A percentile compares a stretch with the other conserved stretches of the same genome.
Evolutionary conservation across 495 filamentous ascomycete genomes (phyloP).

Genomic region (Talaromyces borbonicus): DNA sequence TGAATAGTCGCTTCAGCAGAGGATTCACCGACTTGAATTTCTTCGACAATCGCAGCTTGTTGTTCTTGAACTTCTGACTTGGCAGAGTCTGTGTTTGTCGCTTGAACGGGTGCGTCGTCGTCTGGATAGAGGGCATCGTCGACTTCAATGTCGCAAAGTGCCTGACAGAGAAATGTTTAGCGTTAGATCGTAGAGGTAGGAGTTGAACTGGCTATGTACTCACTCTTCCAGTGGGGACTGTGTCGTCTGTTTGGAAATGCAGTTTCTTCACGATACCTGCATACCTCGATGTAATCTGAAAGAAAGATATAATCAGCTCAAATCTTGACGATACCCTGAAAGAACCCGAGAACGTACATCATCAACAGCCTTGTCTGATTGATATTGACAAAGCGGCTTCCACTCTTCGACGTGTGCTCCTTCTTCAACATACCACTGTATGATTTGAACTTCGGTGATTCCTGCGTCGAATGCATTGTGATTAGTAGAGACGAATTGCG

Average conservation of each 20-base stretch:
- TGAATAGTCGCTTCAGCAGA: background rate
- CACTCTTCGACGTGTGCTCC: constrained; percentile 95
- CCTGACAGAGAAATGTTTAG: constrained; percentile 24
- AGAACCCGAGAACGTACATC: constrained; percentile 42
- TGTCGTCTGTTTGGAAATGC: constrained; percentile 90
- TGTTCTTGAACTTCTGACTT: constrained; percentile 11
- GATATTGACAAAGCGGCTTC: constrained; percentile 94
- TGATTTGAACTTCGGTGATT: constrained; percentile 96
- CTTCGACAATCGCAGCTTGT: constrained; percentile 12
- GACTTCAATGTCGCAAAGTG: constrained; percentile 46
- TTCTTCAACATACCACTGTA: constrained; percentile 98
- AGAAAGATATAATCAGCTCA: background rate
- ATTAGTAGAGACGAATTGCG: no score
- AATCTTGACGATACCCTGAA: background rate
- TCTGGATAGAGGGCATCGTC: constrained; percentile 48
- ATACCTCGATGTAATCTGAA: constrained; percentile 83
- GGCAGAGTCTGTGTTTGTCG: constrained; percentile 15
- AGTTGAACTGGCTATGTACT: background rate
- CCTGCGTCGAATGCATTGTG: constrained; percentile 39
- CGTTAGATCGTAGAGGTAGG: background rate
- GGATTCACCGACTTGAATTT: background rate
- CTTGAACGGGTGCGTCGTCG: constrained; percentile 25
- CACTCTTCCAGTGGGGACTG: constrained; percentile 82
- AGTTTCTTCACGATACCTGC: constrained; percentile 94
- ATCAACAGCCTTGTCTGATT: constrained; percentile 96